Conservation (phyloP, 768 basidiomycete genomes). For the Kwoniella botswanensis region DNA sequence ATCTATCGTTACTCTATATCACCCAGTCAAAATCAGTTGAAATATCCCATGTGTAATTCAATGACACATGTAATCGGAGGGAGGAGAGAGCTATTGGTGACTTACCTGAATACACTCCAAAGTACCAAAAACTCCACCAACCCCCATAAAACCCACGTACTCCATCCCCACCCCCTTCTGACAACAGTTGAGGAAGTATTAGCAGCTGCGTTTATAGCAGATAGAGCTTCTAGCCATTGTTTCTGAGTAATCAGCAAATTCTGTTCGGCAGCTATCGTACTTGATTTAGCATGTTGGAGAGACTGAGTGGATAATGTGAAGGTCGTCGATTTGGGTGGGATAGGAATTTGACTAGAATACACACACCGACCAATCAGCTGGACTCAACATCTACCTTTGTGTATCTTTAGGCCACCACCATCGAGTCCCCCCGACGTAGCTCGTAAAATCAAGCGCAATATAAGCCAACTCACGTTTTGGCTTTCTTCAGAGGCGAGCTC, state of each 20-base stretch:
- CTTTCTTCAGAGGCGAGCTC: slow-evolving; percentile 3
- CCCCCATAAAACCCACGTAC: slow-evolving; percentile 47
- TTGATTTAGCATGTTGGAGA: slow-evolving; percentile 21
- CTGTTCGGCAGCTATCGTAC: slow-evolving; percentile 16
- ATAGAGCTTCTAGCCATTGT: slow-evolving; percentile 42
- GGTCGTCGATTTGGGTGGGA: slow-evolving; percentile 15
- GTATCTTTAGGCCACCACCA: not conserved
- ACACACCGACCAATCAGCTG: not conserved
- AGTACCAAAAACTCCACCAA: slow-evolving; percentile 40
- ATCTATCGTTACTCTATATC: slow-evolving; percentile 44
- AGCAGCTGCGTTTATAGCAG: slow-evolving; percentile 5
- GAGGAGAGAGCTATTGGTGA: not conserved
- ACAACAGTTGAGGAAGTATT: slow-evolving; percentile 12
- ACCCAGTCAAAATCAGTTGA: not conserved
- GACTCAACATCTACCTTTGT: not conserved
- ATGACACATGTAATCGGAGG: too few relatives aligned
- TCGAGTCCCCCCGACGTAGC: not conserved
- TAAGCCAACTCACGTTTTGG: slow-evolving; percentile 8
- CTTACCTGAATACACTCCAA: slow-evolving; percentile 52
- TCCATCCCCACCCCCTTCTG: slow-evolving; percentile 37
- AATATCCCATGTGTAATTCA: too few relatives aligned
- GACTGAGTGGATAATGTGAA: slow-evolving; percentile 7
- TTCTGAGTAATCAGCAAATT: slow-evolving; percentile 31
- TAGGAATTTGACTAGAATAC: not conserved
- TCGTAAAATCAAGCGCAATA: not conserved